Conservation (phyloP, 1,284 basidiomycete species). For the Papiliotrema flavescens region DNA sequence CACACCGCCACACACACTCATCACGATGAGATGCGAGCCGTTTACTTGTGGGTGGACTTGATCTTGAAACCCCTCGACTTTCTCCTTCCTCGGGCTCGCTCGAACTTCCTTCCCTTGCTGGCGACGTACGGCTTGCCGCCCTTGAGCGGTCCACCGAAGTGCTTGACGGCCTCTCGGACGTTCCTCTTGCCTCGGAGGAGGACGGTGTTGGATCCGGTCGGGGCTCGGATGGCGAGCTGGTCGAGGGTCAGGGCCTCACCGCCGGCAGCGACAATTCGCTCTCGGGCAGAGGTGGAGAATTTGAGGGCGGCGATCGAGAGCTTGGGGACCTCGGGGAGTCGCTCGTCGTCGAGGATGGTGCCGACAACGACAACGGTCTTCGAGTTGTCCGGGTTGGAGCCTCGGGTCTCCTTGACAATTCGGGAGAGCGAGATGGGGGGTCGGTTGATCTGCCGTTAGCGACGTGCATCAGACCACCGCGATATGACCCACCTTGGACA, state of each 20-base stretch:
- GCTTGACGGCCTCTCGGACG: constrained; percentile 87
- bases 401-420: constrained; percentile 75
- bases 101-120: constrained; percentile 90
- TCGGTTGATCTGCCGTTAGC: constrained; percentile 71
- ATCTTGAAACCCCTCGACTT: constrained; percentile 55
- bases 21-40: background rate
- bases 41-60: constrained; percentile 49
- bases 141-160: constrained; percentile 68
- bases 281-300: constrained; percentile 89
- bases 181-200: constrained; percentile 78
- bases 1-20: background rate
- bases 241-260: constrained; percentile 95
- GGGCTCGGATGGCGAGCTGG: constrained; percentile 89
- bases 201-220: constrained; percentile 93
- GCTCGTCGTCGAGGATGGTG: constrained; percentile 94
- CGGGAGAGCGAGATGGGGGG: constrained; percentile 92
- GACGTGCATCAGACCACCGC: background rate
- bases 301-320: constrained; percentile 90
- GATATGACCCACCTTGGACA: constrained; percentile 56
- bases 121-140: constrained; percentile 58
- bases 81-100: constrained; percentile 80
- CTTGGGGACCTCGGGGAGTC: constrained; percentile 82
- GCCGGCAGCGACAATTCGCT: constrained; percentile 91
- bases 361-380: constrained; percentile 90
- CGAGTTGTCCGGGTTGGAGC: constrained; percentile 60